These are phyloP conservation scores for Cyclocybe aegerita DNA, from an alignment of 768 basidiomycete genomes.

Conservation along the genomic window DNA sequence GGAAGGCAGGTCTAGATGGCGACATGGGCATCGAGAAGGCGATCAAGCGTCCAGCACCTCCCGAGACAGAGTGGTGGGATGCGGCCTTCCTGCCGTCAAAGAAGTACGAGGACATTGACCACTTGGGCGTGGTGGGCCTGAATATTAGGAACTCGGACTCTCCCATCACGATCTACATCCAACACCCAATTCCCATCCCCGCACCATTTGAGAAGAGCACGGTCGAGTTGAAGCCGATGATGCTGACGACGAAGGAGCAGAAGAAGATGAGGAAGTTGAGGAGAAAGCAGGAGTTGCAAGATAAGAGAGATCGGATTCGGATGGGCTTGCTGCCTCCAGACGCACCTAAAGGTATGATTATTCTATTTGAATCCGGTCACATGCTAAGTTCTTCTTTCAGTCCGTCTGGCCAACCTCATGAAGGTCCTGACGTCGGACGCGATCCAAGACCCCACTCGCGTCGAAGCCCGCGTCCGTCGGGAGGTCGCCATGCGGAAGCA, in stretches of 20 bases:
- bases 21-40: conserved; percentile 91
- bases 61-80: conserved; percentile 98
- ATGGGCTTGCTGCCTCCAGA: conserved; percentile 97
- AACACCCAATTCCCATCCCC: conserved; percentile 96
- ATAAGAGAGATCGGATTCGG: conserved; percentile 90
- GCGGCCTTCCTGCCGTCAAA: conserved; percentile 77
- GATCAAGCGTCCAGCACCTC: conserved; percentile 86
- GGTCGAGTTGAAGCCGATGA: conserved; percentile 77
- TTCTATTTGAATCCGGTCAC: background rate
- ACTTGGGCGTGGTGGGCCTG: conserved; percentile 50
- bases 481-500: conserved; percentile 92
- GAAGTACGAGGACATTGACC: conserved; percentile 71
- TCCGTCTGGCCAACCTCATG: conserved; percentile 95
- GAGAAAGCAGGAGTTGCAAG: conserved; percentile 85
- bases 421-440: conserved; percentile 96
- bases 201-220: conserved; percentile 86
- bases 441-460: conserved; percentile 95
- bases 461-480: conserved; percentile 91
- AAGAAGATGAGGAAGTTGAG: conserved; percentile 96
- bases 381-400: conserved; percentile 34
- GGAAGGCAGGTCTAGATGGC: conserved; percentile 92
- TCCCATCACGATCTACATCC: conserved; percentile 87
- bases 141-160: conserved; percentile 68
- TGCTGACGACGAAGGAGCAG: conserved; percentile 94
- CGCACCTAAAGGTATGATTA: conserved; percentile 77